These are phyloP conservation scores for Teratosphaeria viscida DNA, from an alignment of 2,329 filamentous ascomycete genomes.

Conservation along the genomic window DNA sequence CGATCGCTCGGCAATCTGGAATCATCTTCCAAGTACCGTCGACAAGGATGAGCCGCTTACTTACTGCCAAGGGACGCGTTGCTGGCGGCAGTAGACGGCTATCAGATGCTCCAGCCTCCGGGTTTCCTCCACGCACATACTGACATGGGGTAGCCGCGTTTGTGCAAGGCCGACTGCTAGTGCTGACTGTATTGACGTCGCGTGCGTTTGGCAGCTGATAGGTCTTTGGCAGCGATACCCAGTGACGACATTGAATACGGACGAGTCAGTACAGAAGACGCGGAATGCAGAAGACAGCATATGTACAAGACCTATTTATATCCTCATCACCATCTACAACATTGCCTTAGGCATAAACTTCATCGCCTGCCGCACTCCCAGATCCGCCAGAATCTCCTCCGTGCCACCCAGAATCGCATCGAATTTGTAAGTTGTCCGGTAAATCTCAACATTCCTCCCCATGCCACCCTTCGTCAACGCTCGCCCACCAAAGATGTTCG, in stretches of 20 bases:
- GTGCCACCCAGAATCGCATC: slow-evolving; percentile 59
- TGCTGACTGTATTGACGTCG: no score
- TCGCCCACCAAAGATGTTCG: slow-evolving; percentile 78
- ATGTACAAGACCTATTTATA: not conserved
- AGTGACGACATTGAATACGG: not conserved
- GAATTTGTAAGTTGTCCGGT: slow-evolving; percentile 73
- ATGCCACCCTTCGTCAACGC: slow-evolving; percentile 73
- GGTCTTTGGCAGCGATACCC: no score
- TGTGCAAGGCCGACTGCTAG: no score
- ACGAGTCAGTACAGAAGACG: not conserved
- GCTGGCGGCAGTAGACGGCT: no score
- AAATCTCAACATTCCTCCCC: slow-evolving; percentile 74
- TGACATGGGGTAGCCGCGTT: not conserved
- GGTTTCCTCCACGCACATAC: not conserved
- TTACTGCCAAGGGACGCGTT: no score
- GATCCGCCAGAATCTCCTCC: slow-evolving; percentile 70
- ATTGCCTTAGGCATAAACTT: slow-evolving; percentile 76
- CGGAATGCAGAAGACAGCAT: not conserved
- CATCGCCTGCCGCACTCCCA: slow-evolving; percentile 76
- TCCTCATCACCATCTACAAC: slow-evolving; percentile 44
- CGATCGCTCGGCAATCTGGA: not conserved
- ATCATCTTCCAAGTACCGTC: not conserved
- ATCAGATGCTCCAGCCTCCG: no score
- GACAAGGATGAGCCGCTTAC: no score
- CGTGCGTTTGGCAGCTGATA: no score